Evolutionary conservation across 129 eudicot genomes (phyloP), one percentile per base, ranked within the genome.

Genomic region (Artemisia argyi): DNA sequence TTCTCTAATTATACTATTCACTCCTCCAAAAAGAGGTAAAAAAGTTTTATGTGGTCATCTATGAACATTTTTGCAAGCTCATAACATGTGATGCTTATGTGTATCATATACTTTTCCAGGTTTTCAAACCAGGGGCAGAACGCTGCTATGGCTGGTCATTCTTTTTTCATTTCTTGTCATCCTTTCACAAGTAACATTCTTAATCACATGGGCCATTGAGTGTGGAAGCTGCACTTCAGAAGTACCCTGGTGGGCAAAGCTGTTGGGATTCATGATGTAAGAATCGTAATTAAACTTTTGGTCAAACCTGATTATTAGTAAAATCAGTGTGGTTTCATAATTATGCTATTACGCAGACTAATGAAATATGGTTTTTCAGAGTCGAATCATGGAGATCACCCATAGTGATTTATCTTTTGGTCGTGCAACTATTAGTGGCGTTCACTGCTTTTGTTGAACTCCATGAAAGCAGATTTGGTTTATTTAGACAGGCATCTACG

Each of bases 21-120:
- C 79, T 70, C 84, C 86, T 51, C 86, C 93, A 20, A 88, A 86
- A 88, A 78, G 89, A 84, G 97, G 99, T 88, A 63, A 46, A 28
- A 28, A 53, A 26, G n/a, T 63, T 61, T 78, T 56, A 26, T 5
- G n/a, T n/a, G 11, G 46, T 70, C 26, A 14, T 11, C 24, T 30
- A 28, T 4, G 11, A 30, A 44, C 49, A 17, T 13, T 22, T 14
- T 66, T 15, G n/a, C 18, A 20, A 15, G 42, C 12, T 22, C 51
- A 17, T 57, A 55, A 14, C 35, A 16, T 51, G 49, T 24, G 58
- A 16, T 61, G 24, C 76, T 74, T 20, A 53, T 35, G 13, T 65
- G 5, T 30, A 54, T 55, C 16, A 3, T 20, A 32, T 51, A 17
- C 18, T 55, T 64, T 64, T 78, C 68, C 73, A 78, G 82, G 82